phyloP scores from a whole-genome alignment of 2,329 filamentous ascomycete species.

The Sporothrix luriei region DNA sequence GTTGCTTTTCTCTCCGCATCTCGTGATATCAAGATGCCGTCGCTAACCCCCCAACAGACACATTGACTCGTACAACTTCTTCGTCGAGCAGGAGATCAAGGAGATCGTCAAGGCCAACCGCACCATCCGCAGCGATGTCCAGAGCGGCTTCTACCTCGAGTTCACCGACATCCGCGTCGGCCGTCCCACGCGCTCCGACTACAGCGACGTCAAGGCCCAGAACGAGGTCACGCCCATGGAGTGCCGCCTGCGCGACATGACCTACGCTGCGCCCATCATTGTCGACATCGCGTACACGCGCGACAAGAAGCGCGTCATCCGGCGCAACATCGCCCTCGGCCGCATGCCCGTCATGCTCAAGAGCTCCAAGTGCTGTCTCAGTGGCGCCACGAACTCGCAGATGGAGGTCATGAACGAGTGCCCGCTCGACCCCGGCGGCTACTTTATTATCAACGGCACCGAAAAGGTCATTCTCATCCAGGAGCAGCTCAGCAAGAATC shows the following conservation, averaged over 20 bases:
- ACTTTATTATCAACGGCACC: constrained; percentile 96
- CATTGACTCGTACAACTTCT: constrained; percentile 98
- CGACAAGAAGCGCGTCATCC: constrained; percentile 73
- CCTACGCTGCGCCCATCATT: constrained; percentile 92
- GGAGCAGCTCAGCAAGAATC: constrained; percentile 98
- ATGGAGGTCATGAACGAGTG: constrained; percentile 96
- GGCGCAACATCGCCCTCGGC: constrained; percentile 78
- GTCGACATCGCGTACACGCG: constrained; percentile 91
- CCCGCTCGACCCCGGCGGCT: constrained; percentile 91
- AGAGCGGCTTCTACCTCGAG: constrained; percentile 90
- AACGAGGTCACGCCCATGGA: constrained; percentile 90
- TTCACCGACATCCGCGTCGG: constrained; percentile 90
- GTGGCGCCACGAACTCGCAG: constrained; percentile 78
- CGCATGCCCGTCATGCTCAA: constrained; percentile 96
- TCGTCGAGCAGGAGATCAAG: constrained; percentile 94
- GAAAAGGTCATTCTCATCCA: constrained; percentile 99
- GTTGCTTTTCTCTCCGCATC: not conserved
- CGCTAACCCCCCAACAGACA: constrained; percentile 53
- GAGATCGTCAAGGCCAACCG: constrained; percentile 93
- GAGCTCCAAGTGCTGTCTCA: constrained; percentile 88
- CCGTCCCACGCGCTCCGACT: constrained; percentile 75
- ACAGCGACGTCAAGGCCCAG: constrained; percentile 69
- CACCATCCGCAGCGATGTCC: constrained; percentile 85
- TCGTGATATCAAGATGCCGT: constrained; percentile 10
- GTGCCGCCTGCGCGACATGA: constrained; percentile 93